Conservation (phyloP, 768 basidiomycete species). For the Chalciporus chontae region DNA sequence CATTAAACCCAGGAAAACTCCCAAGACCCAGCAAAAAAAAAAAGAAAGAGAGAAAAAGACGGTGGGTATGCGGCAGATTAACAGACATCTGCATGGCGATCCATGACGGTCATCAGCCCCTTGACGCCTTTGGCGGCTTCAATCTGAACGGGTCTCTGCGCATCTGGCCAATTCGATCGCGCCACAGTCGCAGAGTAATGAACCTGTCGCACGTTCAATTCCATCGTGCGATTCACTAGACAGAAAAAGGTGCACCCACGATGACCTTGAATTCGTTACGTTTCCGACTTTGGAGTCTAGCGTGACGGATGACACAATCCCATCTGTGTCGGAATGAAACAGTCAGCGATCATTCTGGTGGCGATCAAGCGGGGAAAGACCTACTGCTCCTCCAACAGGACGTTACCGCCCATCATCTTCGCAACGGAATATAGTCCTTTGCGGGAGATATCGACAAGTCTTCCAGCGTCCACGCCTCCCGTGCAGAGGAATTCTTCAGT, state of each 20-base stretch:
- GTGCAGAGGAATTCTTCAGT: constrained; percentile 34
- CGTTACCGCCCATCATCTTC: constrained; percentile 34
- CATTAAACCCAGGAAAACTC: constrained; percentile 13
- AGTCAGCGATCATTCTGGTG: constrained; percentile 13
- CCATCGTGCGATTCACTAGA: constrained; percentile 7
- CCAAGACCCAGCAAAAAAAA: constrained; percentile 4
- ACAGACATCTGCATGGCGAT: constrained; percentile 29
- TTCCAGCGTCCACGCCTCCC: constrained; percentile 34
- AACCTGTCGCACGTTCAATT: constrained; percentile 25
- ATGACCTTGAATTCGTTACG: constrained; percentile 33
- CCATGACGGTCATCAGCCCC: constrained; percentile 36
- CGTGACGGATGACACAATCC: constrained; percentile 34
- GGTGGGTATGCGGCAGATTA: constrained; percentile 7
- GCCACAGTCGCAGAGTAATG: constrained; percentile 35
- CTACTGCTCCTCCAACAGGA: constrained; percentile 35
- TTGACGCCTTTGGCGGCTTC: constrained; percentile 33
- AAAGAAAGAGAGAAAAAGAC: background rate
- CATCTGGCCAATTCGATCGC: constrained; percentile 33
- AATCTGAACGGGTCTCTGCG: constrained; percentile 35
- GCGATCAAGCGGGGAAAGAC: constrained; percentile 10
- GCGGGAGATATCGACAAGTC: constrained; percentile 33
- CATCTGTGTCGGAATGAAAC: constrained; percentile 26
- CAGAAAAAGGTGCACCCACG: constrained; percentile 19
- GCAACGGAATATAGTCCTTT: constrained; percentile 32
- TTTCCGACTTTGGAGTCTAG: constrained; percentile 22